Evolutionary conservation across 2,329 filamentous ascomycete genomes (phyloP).

Genomic region (Penicillium olsonii): DNA sequence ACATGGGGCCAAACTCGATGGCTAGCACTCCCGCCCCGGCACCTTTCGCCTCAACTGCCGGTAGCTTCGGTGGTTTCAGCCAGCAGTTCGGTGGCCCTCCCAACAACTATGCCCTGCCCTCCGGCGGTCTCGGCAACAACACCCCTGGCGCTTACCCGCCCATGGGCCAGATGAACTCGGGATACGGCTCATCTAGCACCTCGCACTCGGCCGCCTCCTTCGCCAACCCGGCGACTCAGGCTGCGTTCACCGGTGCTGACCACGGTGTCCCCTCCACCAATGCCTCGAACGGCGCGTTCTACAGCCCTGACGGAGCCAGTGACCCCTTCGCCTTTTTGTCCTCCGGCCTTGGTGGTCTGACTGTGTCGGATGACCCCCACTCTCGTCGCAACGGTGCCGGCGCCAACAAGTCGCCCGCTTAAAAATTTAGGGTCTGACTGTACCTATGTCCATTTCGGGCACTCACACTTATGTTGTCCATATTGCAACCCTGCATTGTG

Average conservation of each 20-base stretch:
- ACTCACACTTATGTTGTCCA: constrained; percentile 36
- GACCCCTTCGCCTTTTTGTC: constrained; percentile 68
- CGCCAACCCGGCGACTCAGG: constrained; percentile 89
- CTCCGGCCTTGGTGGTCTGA: constrained; percentile 60
- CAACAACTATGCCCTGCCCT: constrained; percentile 86
- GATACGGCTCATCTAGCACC: constrained; percentile 73
- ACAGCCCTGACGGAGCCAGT: constrained; percentile 54
- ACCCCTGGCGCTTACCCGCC: constrained; percentile 77
- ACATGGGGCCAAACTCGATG: constrained; percentile 87
- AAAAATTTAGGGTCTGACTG: constrained; percentile 19
- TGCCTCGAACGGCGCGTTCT: constrained; percentile 73
- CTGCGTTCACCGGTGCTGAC: constrained; percentile 85
- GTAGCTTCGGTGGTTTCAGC: constrained; percentile 66
- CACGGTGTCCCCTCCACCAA: constrained; percentile 78
- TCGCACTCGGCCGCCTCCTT: constrained; percentile 85
- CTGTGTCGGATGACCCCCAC: constrained; percentile 52
- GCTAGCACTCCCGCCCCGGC: constrained; percentile 76
- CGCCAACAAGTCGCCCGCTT: constrained; percentile 49
- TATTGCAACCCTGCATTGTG: constrained; percentile 40
- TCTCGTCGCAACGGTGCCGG: constrained; percentile 48
- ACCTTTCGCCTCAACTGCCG: constrained; percentile 69
- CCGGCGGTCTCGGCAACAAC: constrained; percentile 68
- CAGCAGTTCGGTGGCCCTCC: constrained; percentile 82
- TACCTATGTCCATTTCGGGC: constrained; percentile 23
- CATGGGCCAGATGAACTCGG: constrained; percentile 68